Percentiles rank a stretch among this genome's conserved stretches.
These are phyloP conservation scores for Candida tunisiensis DNA, from an alignment of 1,139 yeast species.

Conservation along the genomic window DNA sequence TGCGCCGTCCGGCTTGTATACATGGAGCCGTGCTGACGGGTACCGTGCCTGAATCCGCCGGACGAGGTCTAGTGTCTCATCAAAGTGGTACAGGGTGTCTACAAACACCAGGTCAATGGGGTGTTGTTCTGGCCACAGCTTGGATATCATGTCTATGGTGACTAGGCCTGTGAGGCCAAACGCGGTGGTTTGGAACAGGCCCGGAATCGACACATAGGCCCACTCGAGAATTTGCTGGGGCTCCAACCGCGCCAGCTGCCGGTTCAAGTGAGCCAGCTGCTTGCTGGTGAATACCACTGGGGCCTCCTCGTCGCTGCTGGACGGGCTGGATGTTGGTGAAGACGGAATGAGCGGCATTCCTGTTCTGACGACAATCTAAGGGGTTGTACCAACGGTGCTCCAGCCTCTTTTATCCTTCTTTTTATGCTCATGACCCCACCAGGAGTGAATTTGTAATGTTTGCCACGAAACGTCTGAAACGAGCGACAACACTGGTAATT, in stretches of 20 bases:
- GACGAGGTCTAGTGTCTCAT: slow-evolving; percentile 75
- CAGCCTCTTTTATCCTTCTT: no score
- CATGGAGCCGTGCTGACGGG: slow-evolving; percentile 33
- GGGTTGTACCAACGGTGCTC: no score
- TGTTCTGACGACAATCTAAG: no score
- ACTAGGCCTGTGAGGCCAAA: slow-evolving; percentile 89
- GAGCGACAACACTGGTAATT: no score
- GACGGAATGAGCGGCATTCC: no score
- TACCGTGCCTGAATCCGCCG: slow-evolving; percentile 40
- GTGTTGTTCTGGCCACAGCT: slow-evolving; percentile 22
- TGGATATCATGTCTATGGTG: slow-evolving; percentile 70
- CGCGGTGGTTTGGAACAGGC: slow-evolving; percentile 81
- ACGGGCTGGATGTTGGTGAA: no score
- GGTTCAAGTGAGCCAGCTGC: slow-evolving; percentile 30
- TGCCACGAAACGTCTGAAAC: no score
- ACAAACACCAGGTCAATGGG: slow-evolving; percentile 67
- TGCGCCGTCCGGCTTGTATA: slow-evolving; percentile 48
- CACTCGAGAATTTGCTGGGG: slow-evolving; percentile 69
- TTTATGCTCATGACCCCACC: no score
- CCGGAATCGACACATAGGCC: slow-evolving; percentile 71
- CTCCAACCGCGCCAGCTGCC: slow-evolving; percentile 32
- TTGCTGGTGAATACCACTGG: slow-evolving; percentile 7
- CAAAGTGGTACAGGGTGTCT: slow-evolving; percentile 86
- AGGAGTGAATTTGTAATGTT: no score
- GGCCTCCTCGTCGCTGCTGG: no score